These are phyloP conservation scores for Erysiphe pulchra DNA, from an alignment of 2,329 filamentous ascomycete genomes.

Conservation along the genomic window DNA sequence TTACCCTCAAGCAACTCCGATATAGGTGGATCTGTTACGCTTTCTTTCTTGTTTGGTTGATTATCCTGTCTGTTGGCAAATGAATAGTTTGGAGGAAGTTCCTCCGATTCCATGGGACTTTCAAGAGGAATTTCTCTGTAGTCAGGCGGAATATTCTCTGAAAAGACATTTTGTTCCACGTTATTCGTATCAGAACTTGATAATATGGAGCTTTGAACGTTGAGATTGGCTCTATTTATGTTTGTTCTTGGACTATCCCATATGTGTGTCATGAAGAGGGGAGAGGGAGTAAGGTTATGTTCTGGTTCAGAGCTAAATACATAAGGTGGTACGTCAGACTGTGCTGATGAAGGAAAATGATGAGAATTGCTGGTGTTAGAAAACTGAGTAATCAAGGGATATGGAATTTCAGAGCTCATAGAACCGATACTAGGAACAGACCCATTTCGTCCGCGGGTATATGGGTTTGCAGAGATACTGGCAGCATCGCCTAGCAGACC, in stretches of 20 bases:
- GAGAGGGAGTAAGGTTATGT: constrained; percentile 11
- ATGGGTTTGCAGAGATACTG: constrained; percentile 15
- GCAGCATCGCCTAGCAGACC: constrained; percentile 49
- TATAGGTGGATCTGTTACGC: constrained; percentile 1
- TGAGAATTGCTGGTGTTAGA: constrained; percentile 6
- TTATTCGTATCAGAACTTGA: constrained; percentile 8
- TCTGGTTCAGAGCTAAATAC: no score
- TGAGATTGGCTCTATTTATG: constrained; percentile 2
- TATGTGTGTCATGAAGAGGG: constrained; percentile 17
- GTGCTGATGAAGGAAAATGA: no score
- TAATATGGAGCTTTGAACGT: constrained; percentile 8
- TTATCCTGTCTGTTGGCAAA: constrained; percentile 8
- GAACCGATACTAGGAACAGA: constrained; percentile 26
- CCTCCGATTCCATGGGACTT: constrained; percentile 5
- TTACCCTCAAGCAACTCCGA: neutral
- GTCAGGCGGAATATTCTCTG: constrained; percentile 9
- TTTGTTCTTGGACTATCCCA: constrained; percentile 13
- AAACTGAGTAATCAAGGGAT: constrained; percentile 11
- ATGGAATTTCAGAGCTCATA: constrained; percentile 17
- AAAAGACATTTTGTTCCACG: constrained; percentile 10
- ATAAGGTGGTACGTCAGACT: no score
- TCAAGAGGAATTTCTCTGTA: constrained; percentile 13
- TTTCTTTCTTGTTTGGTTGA: neutral
- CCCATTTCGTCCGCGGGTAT: constrained; percentile 21
- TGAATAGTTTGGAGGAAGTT: constrained; percentile 11